phyloP scores from a whole-genome alignment of 2,329 filamentous ascomycete species.

The Bretziella fagacearum region DNA sequence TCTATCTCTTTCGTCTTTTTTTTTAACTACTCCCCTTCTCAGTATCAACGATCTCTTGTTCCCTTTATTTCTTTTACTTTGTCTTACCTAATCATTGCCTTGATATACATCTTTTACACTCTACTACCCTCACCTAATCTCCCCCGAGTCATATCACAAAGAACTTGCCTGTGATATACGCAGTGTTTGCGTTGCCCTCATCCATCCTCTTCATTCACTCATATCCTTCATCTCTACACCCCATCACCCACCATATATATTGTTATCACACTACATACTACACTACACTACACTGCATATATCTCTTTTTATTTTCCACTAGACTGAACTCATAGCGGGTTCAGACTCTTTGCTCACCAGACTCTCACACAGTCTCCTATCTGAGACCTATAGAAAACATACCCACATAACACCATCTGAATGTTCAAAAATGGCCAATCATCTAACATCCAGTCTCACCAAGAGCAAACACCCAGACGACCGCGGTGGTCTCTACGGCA shows the following conservation, averaged over 20 bases:
- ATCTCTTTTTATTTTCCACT: neutral
- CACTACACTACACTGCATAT: neutral
- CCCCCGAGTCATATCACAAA: neutral
- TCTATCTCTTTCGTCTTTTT: neutral
- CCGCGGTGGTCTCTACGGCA: slow-evolving; percentile 3
- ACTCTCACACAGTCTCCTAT: neutral
- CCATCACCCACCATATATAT: neutral
- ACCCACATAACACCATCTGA: neutral
- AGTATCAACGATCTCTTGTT: neutral
- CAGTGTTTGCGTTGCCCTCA: too few relatives aligned
- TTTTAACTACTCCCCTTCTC: neutral
- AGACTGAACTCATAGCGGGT: neutral
- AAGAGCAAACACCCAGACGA: neutral
- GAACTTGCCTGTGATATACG: too few relatives aligned
- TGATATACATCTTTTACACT: neutral
- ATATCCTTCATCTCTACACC: neutral
- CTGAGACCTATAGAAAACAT: neutral
- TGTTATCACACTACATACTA: neutral
- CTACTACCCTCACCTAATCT: neutral
- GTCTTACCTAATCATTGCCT: neutral
- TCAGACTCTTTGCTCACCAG: neutral
- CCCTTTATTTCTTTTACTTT: neutral
- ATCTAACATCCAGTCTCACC: neutral
- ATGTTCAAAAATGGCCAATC: slow-evolving; percentile 5
- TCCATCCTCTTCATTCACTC: too few relatives aligned